Conservation (phyloP, 805 yeast genomes). For the Brettanomyces nanus region DNA sequence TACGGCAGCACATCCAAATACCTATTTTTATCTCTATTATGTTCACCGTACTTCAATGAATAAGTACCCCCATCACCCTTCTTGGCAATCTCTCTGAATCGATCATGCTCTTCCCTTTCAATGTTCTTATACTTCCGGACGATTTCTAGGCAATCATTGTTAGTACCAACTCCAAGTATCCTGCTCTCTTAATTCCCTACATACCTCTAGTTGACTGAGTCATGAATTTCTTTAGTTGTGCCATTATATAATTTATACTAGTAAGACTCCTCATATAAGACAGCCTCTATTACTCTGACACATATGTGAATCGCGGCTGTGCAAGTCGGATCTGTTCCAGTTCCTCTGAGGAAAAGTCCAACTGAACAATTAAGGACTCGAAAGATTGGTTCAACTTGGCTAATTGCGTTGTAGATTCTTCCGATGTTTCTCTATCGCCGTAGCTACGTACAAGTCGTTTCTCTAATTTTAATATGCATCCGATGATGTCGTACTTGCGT, state of each 20-base stretch:
- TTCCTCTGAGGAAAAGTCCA: neutral
- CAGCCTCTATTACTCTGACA: no score
- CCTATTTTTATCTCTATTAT: constrained; percentile 31
- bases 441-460: neutral
- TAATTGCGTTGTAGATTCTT: neutral
- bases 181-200: no score
- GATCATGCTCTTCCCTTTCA: neutral
- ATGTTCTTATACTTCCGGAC: neutral
- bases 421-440: neutral
- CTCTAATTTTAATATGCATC: neutral
- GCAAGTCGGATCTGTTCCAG: no score
- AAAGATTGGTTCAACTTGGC: neutral
- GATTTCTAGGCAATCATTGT: no score
- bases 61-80: neutral
- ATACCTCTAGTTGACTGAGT: neutral
- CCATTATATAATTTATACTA: no score
- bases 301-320: no score
- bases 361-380: neutral
- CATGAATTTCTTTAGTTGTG: no score
- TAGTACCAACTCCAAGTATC: no score
- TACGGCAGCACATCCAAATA: constrained; percentile 60
- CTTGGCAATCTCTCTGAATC: neutral
- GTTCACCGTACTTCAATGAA: neutral
- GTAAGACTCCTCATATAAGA: no score
- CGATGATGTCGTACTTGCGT: constrained; percentile 1